Percentiles rank a stretch among this genome's conserved stretches.
phyloP scores from a whole-genome alignment of 306 rosid species.

The Astragalus membranaceus region DNA sequence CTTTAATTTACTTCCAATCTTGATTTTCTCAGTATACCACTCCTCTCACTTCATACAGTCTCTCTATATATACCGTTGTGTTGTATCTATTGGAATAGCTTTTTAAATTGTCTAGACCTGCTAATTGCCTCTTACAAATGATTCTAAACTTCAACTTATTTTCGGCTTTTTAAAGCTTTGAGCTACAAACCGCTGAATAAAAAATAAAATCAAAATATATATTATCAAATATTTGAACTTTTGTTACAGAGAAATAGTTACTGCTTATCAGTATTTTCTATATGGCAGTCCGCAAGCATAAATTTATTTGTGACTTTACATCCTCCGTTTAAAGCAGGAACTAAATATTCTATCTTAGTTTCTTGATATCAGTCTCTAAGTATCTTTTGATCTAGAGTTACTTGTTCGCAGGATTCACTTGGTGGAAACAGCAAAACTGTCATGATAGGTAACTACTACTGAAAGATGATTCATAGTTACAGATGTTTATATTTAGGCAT shows the following conservation, averaged over 20 bases:
- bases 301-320: background rate
- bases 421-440: constrained; percentile 91
- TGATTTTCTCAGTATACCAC: background rate
- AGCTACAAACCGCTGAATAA: background rate
- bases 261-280: background rate
- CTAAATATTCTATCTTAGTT: constrained; percentile 5
- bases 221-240: background rate
- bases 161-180: constrained; percentile 9
- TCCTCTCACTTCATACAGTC: background rate
- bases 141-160: too few species aligned
- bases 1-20: background rate
- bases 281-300: background rate
- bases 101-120: background rate
- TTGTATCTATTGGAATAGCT: background rate
- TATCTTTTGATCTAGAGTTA: constrained; percentile 19
- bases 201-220: background rate
- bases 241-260: background rate
- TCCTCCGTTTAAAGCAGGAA: background rate
- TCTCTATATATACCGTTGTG: background rate
- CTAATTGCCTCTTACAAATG: background rate
- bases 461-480: constrained; percentile 11
- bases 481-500: background rate
- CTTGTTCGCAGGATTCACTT: constrained; percentile 69
- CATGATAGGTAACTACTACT: constrained; percentile 68
- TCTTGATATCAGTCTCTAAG: constrained; percentile 3